Base-by-base conservation (phyloP, 176 grass and related monocot genomes). In the Avena eriantha region DNA sequence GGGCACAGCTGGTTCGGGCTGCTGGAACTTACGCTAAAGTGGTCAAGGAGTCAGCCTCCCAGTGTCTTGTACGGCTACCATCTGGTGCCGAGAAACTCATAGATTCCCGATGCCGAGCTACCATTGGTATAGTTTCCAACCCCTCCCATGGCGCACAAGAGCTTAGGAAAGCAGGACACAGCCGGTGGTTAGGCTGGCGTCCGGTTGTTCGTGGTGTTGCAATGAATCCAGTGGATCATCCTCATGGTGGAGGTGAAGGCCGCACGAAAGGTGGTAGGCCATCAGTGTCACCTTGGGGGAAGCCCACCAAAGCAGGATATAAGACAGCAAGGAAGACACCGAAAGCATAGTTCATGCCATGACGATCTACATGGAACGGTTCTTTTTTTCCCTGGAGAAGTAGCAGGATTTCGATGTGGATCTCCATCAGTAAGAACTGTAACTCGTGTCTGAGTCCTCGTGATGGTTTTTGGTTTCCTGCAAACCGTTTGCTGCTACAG, bases 191-290 rank as follows among this genome's bases (percentile, higher is more conserved):
- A 41, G 67, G 67, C 67, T 39, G 67, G 67, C 33, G 67, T 17
- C 33, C 67, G 3, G 67, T 69, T 3, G 67, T 74, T 74, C 77
- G 55, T 60, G 77, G 75, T 78, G 76, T 78, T 54, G 76, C 76
- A 7, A 78, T 78, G 76, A 78, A 78, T 57, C 76, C 76, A n/a
- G 53, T 78, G 51, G 76, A 78, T 29, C 76, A 78, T 78, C 76
- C 51, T 56, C 76, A 78, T 78, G 51, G 76, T 33, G 76, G 51
- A 78, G 76, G 76, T 9, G 76, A 78, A 51, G 76, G 50, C 29
- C 51, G 50, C 24, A 78, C 76, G 29, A 78, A 78, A 58, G 76
- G 64, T 67, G 64, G 64, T 34, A 67, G 64, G 64, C 64, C 64
- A 18, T 67, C 68, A 10, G 68, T 71, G 35, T 71, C 68, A 71